These are phyloP conservation scores for Globomyces sp. DNA, from an alignment of 371 early-diverging fungal species.

Conservation along the genomic window DNA sequence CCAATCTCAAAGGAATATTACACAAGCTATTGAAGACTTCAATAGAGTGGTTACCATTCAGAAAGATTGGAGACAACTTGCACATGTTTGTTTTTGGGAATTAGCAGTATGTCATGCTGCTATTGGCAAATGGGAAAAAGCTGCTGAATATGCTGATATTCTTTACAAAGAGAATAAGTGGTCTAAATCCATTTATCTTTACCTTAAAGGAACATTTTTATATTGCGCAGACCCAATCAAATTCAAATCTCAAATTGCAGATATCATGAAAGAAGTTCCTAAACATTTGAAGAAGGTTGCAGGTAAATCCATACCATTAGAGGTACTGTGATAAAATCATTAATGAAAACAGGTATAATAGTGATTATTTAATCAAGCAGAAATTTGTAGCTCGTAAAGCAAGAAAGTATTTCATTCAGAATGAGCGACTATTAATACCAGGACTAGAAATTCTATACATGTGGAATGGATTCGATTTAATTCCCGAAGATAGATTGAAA, in stretches of 20 bases:
- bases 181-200: constrained; percentile 73
- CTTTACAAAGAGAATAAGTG: constrained; percentile 69
- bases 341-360: too few species aligned
- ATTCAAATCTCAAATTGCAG: constrained; percentile 21
- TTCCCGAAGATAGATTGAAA: constrained; percentile 47
- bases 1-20: constrained; percentile 47
- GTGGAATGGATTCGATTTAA: constrained; percentile 60
- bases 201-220: constrained; percentile 58
- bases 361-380: constrained; percentile 11
- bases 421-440: constrained; percentile 59
- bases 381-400: constrained; percentile 76
- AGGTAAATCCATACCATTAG: constrained; percentile 74
- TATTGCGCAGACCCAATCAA: constrained; percentile 37
- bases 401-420: constrained; percentile 62
- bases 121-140: constrained; percentile 54
- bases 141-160: constrained; percentile 52
- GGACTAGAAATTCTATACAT: constrained; percentile 67
- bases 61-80: constrained; percentile 72
- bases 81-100: constrained; percentile 78
- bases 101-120: constrained; percentile 51
- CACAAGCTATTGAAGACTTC: constrained; percentile 40
- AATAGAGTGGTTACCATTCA: constrained; percentile 25
- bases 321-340: constrained; percentile 25
- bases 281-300: constrained; percentile 66
- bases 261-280: constrained; percentile 59